Base-by-base conservation (phyloP, 768 basidiomycete species). In the Psilocybe cubensis region DNA sequence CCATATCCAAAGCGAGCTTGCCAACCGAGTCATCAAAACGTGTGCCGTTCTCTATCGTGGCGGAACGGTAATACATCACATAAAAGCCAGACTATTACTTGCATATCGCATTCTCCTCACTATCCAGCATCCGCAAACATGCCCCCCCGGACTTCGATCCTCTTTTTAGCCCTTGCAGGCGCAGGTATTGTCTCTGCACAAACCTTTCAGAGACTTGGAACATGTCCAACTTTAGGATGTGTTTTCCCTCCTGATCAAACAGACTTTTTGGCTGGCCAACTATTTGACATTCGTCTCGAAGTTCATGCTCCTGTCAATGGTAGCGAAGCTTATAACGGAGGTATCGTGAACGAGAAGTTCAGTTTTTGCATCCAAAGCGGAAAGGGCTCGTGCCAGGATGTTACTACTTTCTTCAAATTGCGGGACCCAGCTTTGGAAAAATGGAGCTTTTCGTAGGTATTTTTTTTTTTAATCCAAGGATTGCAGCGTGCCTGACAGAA, bases 161-260 rank as follows among this genome's bases (percentile, higher is more conserved):
- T 71, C 29, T 51, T 74, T 28, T 40, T 70, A 29, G 46, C 55
- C 42, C 50, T 68, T 27, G 58, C 52, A 27, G 40, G 56, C 48
- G 54, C 66, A 42, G 40, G 57, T 2, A 33, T 60, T 23, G 68
- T 60, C 25, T 68, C 68, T 41, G 76, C 73, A 6, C 77, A 79
- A 54, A 73, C 72, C 27, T 78, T 72, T 68, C 68, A 71, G 59
- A 70, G 78, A 24, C 73, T 79, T 14, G 77, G 78, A 8, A 63
- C 71, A 33, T 79, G 78, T 53, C 76, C 77, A 1, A 74, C 66
- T 21, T 67, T 79, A 11, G 77, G 77, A 33, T 78, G 77, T 46
- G 65, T 78, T 14, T 74, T 79, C 55, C 78, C 77, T 23, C 78
- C 78, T 20, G 77, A 79, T 61, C 78, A 76, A 52, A 74, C 74